These are phyloP conservation scores for Penicillium egyptiacum DNA, from an alignment of 495 filamentous ascomycete species.

Conservation along the genomic window DNA sequence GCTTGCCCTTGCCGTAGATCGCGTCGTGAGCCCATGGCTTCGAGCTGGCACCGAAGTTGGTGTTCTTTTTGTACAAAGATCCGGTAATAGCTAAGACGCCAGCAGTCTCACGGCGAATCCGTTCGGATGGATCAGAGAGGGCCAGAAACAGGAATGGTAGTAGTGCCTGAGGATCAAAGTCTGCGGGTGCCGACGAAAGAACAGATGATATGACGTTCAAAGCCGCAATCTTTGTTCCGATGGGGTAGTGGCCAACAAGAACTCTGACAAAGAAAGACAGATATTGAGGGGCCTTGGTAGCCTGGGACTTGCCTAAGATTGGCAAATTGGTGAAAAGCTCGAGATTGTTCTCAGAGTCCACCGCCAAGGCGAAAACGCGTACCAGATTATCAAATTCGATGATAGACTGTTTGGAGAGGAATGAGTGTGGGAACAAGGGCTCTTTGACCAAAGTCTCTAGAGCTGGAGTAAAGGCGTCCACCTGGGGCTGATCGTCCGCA, in stretches of 20 bases:
- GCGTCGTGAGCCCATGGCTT: slow-evolving; percentile 53
- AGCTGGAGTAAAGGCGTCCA: slow-evolving; percentile 42
- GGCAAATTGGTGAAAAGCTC: slow-evolving; percentile 57
- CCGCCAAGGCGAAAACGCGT: slow-evolving; percentile 61
- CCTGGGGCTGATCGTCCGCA: slow-evolving; percentile 32
- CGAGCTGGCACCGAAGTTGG: slow-evolving; percentile 31
- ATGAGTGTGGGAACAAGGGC: slow-evolving; percentile 31
- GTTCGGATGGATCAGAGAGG: slow-evolving; percentile 69
- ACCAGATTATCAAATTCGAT: slow-evolving; percentile 56
- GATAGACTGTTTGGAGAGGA: slow-evolving; percentile 38
- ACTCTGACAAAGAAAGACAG: slow-evolving; percentile 74
- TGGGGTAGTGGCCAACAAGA: slow-evolving; percentile 70
- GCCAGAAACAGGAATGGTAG: slow-evolving; percentile 74
- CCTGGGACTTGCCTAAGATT: slow-evolving; percentile 56
- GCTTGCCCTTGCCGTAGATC: slow-evolving; percentile 56
- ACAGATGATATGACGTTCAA: slow-evolving; percentile 57
- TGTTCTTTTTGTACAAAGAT: slow-evolving; percentile 48
- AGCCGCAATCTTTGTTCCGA: slow-evolving; percentile 64
- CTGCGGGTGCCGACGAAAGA: slow-evolving; percentile 49
- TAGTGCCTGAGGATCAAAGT: slow-evolving; percentile 71
- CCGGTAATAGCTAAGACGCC: slow-evolving; percentile 55
- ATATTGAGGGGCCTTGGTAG: slow-evolving; percentile 61
- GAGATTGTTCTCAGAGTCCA: slow-evolving; percentile 49
- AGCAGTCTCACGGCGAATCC: slow-evolving; percentile 72
- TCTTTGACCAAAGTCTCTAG: slow-evolving; percentile 38